Evolutionary conservation across 495 filamentous ascomycete species (phyloP).

Genomic region (Hyaloscypha variabilis): DNA sequence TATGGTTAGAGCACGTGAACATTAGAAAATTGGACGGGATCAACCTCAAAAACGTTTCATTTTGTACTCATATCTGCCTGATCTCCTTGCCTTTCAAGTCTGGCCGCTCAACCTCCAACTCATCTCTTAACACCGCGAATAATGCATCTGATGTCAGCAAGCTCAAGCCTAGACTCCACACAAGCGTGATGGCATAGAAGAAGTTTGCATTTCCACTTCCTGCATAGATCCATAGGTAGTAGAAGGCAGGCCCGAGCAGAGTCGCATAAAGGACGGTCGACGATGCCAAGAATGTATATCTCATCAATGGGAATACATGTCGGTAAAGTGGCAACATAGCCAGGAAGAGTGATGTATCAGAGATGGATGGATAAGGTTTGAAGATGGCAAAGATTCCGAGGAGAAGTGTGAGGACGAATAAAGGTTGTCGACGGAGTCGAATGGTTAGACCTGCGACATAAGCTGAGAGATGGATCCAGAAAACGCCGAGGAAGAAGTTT

Average conservation of each 20-base stretch:
- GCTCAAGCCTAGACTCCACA: conserved; percentile 90
- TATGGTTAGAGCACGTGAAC: neutral
- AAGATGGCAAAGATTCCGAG: conserved; percentile 90
- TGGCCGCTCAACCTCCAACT: conserved; percentile 91
- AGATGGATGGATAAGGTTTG: conserved; percentile 93
- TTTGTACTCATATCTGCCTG: conserved; percentile 69
- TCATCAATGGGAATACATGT: conserved; percentile 93
- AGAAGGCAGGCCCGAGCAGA: conserved; percentile 91
- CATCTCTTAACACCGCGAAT: conserved; percentile 87
- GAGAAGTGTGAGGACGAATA: conserved; percentile 81
- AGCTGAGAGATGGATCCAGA: conserved; percentile 90
- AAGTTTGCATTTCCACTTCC: conserved; percentile 98
- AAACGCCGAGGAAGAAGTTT: conserved; percentile 94
- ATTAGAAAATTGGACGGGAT: neutral
- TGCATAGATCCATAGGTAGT: conserved; percentile 97
- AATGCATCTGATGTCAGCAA: conserved; percentile 78
- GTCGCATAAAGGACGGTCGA: conserved; percentile 83
- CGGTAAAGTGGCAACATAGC: conserved; percentile 84
- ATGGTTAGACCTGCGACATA: conserved; percentile 86
- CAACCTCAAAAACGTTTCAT: neutral
- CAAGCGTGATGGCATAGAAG: conserved; percentile 97
- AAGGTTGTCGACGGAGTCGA: conserved; percentile 77
- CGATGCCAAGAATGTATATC: conserved; percentile 86
- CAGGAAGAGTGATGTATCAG: conserved; percentile 82
- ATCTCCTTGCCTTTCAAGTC: conserved; percentile 87